Base-by-base conservation (phyloP, 805 yeast genomes). In the Lipomyces sp. region DNA sequence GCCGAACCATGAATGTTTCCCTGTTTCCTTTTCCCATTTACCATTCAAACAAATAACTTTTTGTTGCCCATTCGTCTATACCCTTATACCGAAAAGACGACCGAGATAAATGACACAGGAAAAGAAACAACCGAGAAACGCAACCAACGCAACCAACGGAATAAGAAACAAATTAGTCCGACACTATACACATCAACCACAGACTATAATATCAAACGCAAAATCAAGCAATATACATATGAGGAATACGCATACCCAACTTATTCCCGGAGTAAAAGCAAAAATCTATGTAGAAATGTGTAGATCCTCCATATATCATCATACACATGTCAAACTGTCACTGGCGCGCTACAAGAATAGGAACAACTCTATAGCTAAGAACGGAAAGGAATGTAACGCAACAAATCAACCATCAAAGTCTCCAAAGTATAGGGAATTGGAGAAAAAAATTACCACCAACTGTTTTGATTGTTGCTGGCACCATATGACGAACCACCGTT, bases 261-360 rank as follows among this genome's bases (percentile, higher is more conserved):
- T 34, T 39, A 35, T 34, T 18, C 62, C 24, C 54, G 42, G 45
- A 11, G 13, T 24, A 39, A 57, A 34, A 57, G 48, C 48, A 42
- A 29, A 42, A 42, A 42, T 57, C 60, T 42, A 57, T 42, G 18
- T 42, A 42, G 48, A 34, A 35, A 15, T 24, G 53, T 57, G 53
- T 35, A 42, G 10, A 30, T 48, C 56, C 62, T 32, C 24, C 51
- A 29, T 18, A 33, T 48, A 51, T 59, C 48, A 48, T 50, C 39
- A 33, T 48, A 59, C 58, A 55, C 59, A 57, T 53, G 59, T 62
- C 58, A 57, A 60, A 60, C 59, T 37, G 57, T 54, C 57, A 64
- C 66, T 57, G 63, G 66, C 59, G 55, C 45, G 57, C 39, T 57
- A 64, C 66, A 64, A 64, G 66, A 64, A 59, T 53, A 37, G 62